A percentile compares a stretch with the other conserved stretches of the same genome.
Evolutionary conservation across 2,329 filamentous ascomycete species (phyloP).

Genomic region (Alternaria arborescens): DNA sequence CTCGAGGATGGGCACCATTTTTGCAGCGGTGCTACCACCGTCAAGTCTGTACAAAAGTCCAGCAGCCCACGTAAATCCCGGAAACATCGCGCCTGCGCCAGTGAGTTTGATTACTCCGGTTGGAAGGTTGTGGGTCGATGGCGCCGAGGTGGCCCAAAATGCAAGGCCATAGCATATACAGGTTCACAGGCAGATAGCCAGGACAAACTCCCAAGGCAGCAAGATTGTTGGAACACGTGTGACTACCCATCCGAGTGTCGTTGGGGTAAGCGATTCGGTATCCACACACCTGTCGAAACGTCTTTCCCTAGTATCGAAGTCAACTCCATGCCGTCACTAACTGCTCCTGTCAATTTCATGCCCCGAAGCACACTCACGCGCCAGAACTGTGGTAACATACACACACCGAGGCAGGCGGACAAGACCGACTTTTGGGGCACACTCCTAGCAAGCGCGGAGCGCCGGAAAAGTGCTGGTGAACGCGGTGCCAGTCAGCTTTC

Average conservation of each 20-base stretch:
- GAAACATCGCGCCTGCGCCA: slow-evolving; percentile 55
- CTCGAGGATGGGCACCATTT: slow-evolving; percentile 64
- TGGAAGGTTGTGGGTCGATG: slow-evolving; percentile 61
- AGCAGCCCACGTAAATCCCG: slow-evolving; percentile 18
- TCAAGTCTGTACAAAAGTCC: slow-evolving; percentile 44
- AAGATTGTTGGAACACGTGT: slow-evolving; percentile 56
- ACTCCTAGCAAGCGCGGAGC: slow-evolving; percentile 37
- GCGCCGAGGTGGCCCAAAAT: slow-evolving; percentile 36
- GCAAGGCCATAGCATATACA: not conserved
- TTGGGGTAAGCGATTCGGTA: slow-evolving; percentile 43
- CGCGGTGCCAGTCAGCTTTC: slow-evolving; percentile 29
- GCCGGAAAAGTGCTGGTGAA: slow-evolving; percentile 24
- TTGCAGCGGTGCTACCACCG: slow-evolving; percentile 58
- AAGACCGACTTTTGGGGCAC: slow-evolving; percentile 37
- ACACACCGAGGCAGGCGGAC: slow-evolving; percentile 14
- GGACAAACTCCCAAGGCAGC: slow-evolving; percentile 9
- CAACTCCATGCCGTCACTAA: not conserved
- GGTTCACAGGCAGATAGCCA: not conserved
- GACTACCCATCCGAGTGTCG: slow-evolving; percentile 59
- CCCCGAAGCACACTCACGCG: slow-evolving; percentile 27
- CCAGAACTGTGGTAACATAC: slow-evolving; percentile 17
- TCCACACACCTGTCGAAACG: slow-evolving; percentile 33
- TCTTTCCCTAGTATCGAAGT: slow-evolving; percentile 5
- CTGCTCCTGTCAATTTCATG: slow-evolving; percentile 6
- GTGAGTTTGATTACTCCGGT: slow-evolving; percentile 62